phyloP scores from a whole-genome alignment of 768 basidiomycete genomes.

The Wakefieldia striispora region DNA sequence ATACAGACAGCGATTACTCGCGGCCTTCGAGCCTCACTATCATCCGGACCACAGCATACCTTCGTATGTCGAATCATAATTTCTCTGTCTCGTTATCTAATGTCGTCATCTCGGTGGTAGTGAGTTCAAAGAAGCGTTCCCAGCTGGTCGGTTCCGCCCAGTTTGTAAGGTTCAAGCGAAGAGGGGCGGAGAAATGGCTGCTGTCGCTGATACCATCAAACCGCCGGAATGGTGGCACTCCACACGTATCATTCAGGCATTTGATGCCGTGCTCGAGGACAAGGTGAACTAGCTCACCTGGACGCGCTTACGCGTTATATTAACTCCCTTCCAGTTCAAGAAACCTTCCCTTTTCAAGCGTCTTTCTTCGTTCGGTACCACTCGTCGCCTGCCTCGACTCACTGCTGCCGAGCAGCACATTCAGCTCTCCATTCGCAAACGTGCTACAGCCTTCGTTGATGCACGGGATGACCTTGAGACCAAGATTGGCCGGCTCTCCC shows the following conservation, averaged over 20 bases:
- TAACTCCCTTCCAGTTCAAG: conserved; percentile 57
- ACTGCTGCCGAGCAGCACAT: conserved; percentile 82
- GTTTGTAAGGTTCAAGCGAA: conserved; percentile 90
- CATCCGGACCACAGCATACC: conserved; percentile 87
- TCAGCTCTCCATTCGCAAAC: conserved; percentile 85
- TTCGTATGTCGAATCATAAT: conserved; percentile 39
- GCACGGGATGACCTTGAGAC: conserved; percentile 92
- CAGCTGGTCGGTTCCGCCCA: conserved; percentile 86
- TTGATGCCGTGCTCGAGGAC: conserved; percentile 83
- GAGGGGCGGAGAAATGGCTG: conserved; percentile 71
- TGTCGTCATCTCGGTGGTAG: conserved; percentile 36
- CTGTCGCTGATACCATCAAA: conserved; percentile 87
- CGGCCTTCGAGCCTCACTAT: conserved; percentile 82
- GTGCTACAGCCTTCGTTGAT: conserved; percentile 93
- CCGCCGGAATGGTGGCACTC: conserved; percentile 95
- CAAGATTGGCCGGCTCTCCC: conserved; percentile 84
- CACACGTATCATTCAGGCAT: conserved; percentile 85
- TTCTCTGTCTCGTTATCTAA: not conserved
- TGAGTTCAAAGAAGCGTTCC: conserved; percentile 95
- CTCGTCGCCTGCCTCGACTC: conserved; percentile 67
- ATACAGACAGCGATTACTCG: conserved; percentile 68
- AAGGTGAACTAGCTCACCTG: conserved; percentile 46
- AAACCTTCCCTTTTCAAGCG: conserved; percentile 87
- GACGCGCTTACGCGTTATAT: not conserved
- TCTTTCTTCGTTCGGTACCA: conserved; percentile 72